phyloP scores from a whole-genome alignment of 1,284 basidiomycete genomes.

The Taiwanofungus camphoratus region DNA sequence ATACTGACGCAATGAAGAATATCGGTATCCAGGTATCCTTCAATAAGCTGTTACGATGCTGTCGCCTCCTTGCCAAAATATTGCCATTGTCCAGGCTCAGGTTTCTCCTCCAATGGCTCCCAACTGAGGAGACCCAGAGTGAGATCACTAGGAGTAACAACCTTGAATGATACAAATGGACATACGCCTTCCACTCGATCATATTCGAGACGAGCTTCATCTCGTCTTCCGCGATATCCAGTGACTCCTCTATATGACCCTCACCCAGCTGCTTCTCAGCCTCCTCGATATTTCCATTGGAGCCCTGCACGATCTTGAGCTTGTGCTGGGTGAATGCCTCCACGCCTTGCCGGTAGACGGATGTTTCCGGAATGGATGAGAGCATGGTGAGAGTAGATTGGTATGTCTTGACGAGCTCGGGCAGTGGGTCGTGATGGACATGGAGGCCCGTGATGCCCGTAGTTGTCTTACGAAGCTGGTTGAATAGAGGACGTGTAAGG shows the following conservation, averaged over 20 bases:
- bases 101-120: conserved; percentile 81
- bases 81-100: conserved; percentile 82
- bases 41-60: conserved; percentile 31
- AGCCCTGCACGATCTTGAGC: conserved; percentile 67
- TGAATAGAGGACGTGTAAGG: conserved; percentile 66
- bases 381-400: conserved; percentile 74
- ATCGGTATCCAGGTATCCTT: too few species aligned
- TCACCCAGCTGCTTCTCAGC: conserved; percentile 73
- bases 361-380: conserved; percentile 66
- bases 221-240: conserved; percentile 85
- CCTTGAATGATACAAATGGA: conserved; percentile 7
- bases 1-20: too few species aligned
- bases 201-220: conserved; percentile 76
- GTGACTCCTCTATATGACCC: conserved; percentile 79
- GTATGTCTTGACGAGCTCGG: conserved; percentile 74
- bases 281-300: conserved; percentile 56
- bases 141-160: conserved; percentile 10
- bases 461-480: conserved; percentile 60
- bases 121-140: conserved; percentile 47
- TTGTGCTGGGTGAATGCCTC: conserved; percentile 86
- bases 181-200: conserved; percentile 94
- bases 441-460: conserved; percentile 77
- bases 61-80: conserved; percentile 60
- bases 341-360: conserved; percentile 88
- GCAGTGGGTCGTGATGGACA: conserved; percentile 77